Percentiles rank a stretch among this genome's conserved stretches.
phyloP scores from a whole-genome alignment of 176 grass and related monocot species.

The Bonia amplexicaulis region DNA sequence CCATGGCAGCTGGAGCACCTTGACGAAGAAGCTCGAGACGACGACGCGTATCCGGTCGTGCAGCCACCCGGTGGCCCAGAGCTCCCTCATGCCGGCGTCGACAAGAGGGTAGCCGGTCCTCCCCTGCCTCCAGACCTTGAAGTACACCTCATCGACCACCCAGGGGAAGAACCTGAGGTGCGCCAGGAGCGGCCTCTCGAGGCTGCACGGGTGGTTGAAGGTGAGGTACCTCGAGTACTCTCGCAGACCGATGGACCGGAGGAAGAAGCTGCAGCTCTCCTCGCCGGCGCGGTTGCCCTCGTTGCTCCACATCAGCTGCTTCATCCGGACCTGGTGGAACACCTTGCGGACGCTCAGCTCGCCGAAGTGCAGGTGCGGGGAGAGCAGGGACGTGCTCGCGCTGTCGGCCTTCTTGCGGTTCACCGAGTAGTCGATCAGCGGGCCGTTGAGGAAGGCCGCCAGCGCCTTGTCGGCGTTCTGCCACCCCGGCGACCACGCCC shows the following conservation, averaged over 20 bases:
- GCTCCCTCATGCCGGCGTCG: conserved; percentile 95
- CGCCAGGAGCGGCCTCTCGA: conserved; percentile 70
- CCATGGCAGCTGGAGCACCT: conserved; percentile 94
- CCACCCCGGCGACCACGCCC: conserved; percentile 97
- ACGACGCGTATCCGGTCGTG: conserved; percentile 92
- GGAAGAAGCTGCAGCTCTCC: conserved; percentile 84
- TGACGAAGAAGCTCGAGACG: conserved; percentile 94
- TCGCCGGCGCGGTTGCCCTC: conserved; percentile 78
- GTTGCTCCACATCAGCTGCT: conserved; percentile 81
- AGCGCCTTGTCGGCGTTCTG: conserved; percentile 83
- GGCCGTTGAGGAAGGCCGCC: conserved; percentile 74
- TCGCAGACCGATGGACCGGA: conserved; percentile 71
- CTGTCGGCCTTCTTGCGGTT: conserved; percentile 89
- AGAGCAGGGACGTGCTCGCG: conserved; percentile 79
- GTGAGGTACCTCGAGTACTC: conserved; percentile 95
- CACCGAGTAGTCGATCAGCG: conserved; percentile 67
- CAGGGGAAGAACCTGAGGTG: conserved; percentile 96
- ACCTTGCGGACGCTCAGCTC: conserved; percentile 97
- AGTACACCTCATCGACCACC: conserved; percentile 72
- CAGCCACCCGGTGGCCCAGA: conserved; percentile 97
- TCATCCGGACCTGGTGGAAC: conserved; percentile 92
- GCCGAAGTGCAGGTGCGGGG: conserved; percentile 87
- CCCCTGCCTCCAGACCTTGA: conserved; percentile 94
- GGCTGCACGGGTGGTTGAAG: conserved; percentile 96
- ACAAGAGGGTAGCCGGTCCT: conserved; percentile 94